These are phyloP conservation scores for Ophiostoma novo-ulmi DNA, from an alignment of 2,329 filamentous ascomycete genomes.

Conservation along the genomic window DNA sequence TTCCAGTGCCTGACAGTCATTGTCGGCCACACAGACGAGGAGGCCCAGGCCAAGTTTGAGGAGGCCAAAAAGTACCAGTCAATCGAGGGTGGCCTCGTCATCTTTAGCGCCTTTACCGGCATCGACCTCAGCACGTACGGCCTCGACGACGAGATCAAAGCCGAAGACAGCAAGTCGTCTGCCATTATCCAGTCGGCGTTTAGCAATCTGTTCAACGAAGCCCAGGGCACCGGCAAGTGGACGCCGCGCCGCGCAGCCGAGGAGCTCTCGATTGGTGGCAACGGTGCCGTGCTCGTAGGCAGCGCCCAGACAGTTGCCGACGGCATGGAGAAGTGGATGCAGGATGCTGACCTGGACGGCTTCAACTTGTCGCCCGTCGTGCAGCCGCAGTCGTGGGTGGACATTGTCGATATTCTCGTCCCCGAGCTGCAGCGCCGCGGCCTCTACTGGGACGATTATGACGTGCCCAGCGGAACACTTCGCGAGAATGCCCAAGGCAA, in stretches of 20 bases:
- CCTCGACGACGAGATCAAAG: constrained; percentile 26
- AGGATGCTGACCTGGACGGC: constrained; percentile 65
- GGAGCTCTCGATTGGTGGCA: constrained; percentile 28
- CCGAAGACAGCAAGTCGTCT: background rate
- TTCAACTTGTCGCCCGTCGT: constrained; percentile 51
- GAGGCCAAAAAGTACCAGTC: constrained; percentile 20
- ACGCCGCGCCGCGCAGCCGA: constrained; percentile 24
- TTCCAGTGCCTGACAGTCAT: background rate
- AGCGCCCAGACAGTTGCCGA: constrained; percentile 63
- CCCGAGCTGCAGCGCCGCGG: constrained; percentile 57
- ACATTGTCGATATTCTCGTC: constrained; percentile 59
- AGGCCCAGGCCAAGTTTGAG: constrained; percentile 29
- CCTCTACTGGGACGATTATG: constrained; percentile 49
- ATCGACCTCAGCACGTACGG: constrained; percentile 30
- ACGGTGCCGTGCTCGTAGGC: constrained; percentile 46
- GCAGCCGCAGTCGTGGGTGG: constrained; percentile 56
- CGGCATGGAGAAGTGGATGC: constrained; percentile 60
- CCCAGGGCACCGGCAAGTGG: constrained; percentile 21
- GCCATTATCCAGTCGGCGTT: constrained; percentile 22
- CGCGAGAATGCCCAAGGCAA: constrained; percentile 35
- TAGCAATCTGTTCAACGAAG: constrained; percentile 15
- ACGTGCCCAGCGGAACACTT: constrained; percentile 40
- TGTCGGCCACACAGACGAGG: constrained; percentile 23
- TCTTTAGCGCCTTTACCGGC: constrained; percentile 29
- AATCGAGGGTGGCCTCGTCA: constrained; percentile 28